Percentiles rank a stretch among this genome's conserved stretches.
These are phyloP conservation scores for Drosera spatulata DNA, from an alignment of 179 eudicot species.

Conservation along the genomic window DNA sequence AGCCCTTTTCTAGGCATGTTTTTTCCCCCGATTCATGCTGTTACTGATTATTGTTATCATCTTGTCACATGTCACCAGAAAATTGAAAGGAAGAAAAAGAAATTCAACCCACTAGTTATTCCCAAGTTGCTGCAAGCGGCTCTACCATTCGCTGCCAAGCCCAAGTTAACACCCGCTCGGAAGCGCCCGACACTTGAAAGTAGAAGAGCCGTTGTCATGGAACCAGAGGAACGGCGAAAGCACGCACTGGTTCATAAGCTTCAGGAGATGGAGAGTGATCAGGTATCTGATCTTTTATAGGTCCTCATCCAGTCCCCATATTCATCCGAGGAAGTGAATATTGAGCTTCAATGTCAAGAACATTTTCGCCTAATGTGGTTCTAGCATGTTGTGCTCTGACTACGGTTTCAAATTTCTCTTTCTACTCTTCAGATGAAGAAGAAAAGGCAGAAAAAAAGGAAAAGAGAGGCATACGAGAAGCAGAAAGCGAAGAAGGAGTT, in stretches of 20 bases:
- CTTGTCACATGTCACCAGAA: slow-evolving; percentile 29
- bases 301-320: too few species aligned
- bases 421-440: slow-evolving; percentile 46
- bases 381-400: too few species aligned
- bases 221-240: slow-evolving; percentile 51
- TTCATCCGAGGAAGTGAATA: too few species aligned
- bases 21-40: too few species aligned
- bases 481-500: slow-evolving; percentile 59
- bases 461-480: slow-evolving; percentile 29
- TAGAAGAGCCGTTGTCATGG: slow-evolving; percentile 60
- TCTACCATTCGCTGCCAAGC: slow-evolving; percentile 78
- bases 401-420: background rate
- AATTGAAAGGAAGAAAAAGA: slow-evolving; percentile 62
- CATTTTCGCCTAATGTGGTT: background rate
- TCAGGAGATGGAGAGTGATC: slow-evolving; percentile 44
- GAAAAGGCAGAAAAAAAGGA: slow-evolving; percentile 43
- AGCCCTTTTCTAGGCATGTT: too few species aligned
- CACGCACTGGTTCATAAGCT: slow-evolving; percentile 46
- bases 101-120: slow-evolving; percentile 75
- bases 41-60: too few species aligned
- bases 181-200: slow-evolving; percentile 27
- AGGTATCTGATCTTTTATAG: slow-evolving; percentile 33
- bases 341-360: too few species aligned
- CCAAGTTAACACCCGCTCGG: slow-evolving; percentile 49
- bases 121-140: slow-evolving; percentile 54